phyloP scores from a whole-genome alignment of 1,284 basidiomycete genomes.

The Ustilago curta region DNA sequence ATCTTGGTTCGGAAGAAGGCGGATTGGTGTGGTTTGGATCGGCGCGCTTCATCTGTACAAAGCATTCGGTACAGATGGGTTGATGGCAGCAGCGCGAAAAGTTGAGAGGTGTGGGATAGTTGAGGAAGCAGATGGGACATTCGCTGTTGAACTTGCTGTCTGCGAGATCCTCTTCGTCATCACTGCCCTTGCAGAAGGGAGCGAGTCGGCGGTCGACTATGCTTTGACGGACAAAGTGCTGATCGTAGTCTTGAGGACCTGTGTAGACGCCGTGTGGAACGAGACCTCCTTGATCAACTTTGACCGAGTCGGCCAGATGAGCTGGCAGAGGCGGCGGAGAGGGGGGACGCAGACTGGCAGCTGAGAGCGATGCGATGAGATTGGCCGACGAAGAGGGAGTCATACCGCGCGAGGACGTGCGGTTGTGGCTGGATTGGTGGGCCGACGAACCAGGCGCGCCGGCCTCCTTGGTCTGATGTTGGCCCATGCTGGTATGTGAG shows the following conservation, averaged over 20 bases:
- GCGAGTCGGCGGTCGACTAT: conserved; percentile 89
- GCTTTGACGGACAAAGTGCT: conserved; percentile 83
- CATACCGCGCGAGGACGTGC: conserved; percentile 37
- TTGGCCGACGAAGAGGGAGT: conserved; percentile 32
- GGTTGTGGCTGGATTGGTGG: conserved; percentile 19
- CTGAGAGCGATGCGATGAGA: conserved; percentile 31
- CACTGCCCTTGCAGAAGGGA: conserved; percentile 93
- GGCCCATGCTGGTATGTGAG: conserved; percentile 31
- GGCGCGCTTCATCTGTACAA: conserved; percentile 97
- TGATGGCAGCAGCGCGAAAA: conserved; percentile 97
- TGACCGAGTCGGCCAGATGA: conserved; percentile 46
- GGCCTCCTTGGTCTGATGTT: conserved; percentile 53
- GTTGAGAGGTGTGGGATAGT: conserved; percentile 75
- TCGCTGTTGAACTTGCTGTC: conserved; percentile 87
- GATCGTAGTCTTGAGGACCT: conserved; percentile 84
- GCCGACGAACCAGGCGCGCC: conserved; percentile 28
- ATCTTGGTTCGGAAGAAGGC: conserved; percentile 73
- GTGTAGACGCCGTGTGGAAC: conserved; percentile 89
- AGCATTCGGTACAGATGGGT: conserved; percentile 98
- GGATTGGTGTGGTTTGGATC: conserved; percentile 75
- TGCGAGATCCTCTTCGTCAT: conserved; percentile 90
- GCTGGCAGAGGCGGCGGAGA: conserved; percentile 42
- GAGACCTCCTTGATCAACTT: conserved; percentile 77
- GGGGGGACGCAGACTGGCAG: conserved; percentile 32
- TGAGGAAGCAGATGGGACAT: conserved; percentile 97